Base-by-base conservation (phyloP, 106 monocot species). In the Gastrodia elata region DNA sequence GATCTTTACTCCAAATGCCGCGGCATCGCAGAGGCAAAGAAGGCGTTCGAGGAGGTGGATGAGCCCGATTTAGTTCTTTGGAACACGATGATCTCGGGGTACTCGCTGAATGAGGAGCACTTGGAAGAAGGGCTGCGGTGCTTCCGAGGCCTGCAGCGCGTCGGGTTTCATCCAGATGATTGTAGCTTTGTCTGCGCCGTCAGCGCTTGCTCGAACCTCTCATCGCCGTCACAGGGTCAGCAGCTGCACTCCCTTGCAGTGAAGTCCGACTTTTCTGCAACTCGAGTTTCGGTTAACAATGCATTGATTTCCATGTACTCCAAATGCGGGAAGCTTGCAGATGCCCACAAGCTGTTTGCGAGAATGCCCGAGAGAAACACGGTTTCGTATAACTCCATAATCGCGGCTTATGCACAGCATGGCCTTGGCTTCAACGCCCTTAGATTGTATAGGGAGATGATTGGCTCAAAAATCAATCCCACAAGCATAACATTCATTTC, bases 71-170 rank as follows among this genome's bases (percentile, higher is more conserved):
- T 83, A 76, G 83, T 93, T 16, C 58, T 89, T 10, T 93, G 89
- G 89, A 87, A 86, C 26, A 84, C 89, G 0, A 87, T 93, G 86
- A 83, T 93, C 30, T 77, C 86, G 3, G 92, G 84, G 0, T 93
- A 75, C 68, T 82, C 89, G 0, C 15, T 80, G 38, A 72, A 80
- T 22, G 92, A 83, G 2, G 79, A 80, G 56, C 77, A 67, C 33
- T 81, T 76, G 9, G 85, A 89, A 43, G 87, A 87, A 33, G 92
- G 79, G 9, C 70, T 93, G 1, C 9, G 37, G 2, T 89, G 79
- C 42, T 89, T 89, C 48, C 67, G 46, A 22, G 40, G 77, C 38
- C 81, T 93, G 92, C 88, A 83, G 69, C 77, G 81, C 40, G 67
- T 49, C 8, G 92, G 92, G 27, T 55, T 81, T 77, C 34, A 20